These are phyloP conservation scores for Antrodiella citrinella DNA, from an alignment of 768 basidiomycete genomes.

Conservation along the genomic window DNA sequence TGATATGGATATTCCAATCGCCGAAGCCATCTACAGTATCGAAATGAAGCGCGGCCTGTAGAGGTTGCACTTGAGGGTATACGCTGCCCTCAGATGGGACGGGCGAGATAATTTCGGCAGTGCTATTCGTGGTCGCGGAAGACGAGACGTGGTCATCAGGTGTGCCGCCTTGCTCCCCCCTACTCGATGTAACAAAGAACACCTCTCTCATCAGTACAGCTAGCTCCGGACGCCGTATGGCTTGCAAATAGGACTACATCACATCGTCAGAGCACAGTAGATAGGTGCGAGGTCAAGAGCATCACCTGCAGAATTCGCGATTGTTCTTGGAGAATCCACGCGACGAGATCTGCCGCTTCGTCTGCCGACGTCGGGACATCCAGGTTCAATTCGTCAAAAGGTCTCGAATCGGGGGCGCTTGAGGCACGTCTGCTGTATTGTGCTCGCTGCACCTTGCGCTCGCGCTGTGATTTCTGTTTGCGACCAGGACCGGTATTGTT, in stretches of 20 bases:
- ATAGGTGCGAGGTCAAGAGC: too few species aligned
- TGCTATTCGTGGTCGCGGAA: neutral
- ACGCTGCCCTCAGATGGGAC: too few species aligned
- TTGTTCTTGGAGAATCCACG: too few species aligned
- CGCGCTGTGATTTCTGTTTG: neutral
- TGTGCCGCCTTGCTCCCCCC: too few species aligned
- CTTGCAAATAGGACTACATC: too few species aligned
- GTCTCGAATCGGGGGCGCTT: neutral
- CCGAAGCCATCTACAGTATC: slow-evolving; percentile 54
- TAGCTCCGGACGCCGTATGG: neutral
- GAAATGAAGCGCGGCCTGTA: slow-evolving; percentile 55
- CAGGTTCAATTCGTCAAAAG: neutral
- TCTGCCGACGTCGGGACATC: neutral
- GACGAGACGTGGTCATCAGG: too few species aligned
- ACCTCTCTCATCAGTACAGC: neutral
- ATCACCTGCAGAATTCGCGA: too few species aligned
- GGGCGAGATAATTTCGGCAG: neutral
- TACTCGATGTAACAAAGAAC: neutral
- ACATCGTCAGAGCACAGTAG: too few species aligned
- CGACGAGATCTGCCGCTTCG: neutral
- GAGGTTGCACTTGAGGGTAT: slow-evolving; percentile 47
- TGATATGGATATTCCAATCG: slow-evolving; percentile 53
- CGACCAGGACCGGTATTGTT: neutral
- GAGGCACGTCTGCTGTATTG: neutral
- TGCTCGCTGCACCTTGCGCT: neutral